Evolutionary conservation across 2,329 filamentous ascomycete genomes (phyloP).

Genomic region (Hymenoscyphus occultus): DNA sequence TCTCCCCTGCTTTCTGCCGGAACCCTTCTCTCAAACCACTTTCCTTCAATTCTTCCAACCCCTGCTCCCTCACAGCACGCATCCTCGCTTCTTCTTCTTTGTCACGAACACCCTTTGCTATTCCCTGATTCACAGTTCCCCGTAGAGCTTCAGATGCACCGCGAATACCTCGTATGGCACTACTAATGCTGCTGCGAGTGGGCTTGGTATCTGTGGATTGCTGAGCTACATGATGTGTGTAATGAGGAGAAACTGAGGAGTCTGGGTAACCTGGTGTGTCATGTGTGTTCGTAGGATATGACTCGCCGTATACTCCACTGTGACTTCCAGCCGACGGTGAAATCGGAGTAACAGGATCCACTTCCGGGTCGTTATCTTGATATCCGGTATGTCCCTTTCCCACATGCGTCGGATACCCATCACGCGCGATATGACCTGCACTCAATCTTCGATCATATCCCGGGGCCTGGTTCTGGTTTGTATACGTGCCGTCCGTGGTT

Average conservation of each 20-base stretch:
- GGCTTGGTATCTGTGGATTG: conserved; percentile 5
- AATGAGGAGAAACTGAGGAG: conserved; percentile 1
- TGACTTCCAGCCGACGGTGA: not conserved
- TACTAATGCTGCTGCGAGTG: conserved; percentile 14
- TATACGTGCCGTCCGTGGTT: not conserved
- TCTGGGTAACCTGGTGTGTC: not conserved
- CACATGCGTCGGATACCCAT: not conserved
- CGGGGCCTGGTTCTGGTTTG: not conserved
- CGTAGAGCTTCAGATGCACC: conserved; percentile 28
- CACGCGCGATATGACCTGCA: not conserved
- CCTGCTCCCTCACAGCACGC: conserved; percentile 24
- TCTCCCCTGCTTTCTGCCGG: conserved; percentile 23
- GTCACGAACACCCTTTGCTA: conserved; percentile 25
- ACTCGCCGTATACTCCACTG: no score
- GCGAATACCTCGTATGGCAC: conserved; percentile 21
- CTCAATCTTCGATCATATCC: conserved; percentile 2
- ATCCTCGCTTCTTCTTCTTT: conserved; percentile 26
- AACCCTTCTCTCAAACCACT: conserved; percentile 28
- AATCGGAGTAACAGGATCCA: not conserved
- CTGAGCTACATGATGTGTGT: not conserved
- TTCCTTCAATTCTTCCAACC: conserved; percentile 24
- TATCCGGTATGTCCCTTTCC: not conserved
- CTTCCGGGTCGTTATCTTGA: not conserved
- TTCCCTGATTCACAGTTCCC: conserved; percentile 24
- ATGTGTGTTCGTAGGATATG: not conserved